Evolutionary conservation across 495 filamentous ascomycete species (phyloP), one percentile per base, ranked within the genome.

Genomic region (Talaromyces thailandensis): DNA sequence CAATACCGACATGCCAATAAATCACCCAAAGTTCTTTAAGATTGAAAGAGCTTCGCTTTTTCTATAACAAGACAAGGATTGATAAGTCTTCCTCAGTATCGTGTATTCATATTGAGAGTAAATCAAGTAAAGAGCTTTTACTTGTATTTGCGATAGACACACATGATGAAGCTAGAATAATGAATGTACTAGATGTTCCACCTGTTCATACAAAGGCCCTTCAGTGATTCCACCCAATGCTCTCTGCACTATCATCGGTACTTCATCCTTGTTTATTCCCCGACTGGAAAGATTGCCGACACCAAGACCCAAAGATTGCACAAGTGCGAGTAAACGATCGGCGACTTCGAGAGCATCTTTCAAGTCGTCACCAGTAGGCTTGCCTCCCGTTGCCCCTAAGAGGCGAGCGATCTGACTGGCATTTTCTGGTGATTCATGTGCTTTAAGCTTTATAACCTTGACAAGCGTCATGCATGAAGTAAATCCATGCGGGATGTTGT

Each of bases 401-500:
- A 56, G 53, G 6, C 53, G 23, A 4, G 53, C 53, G 25, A 56
- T 56, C 16, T 56, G 53, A 7, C 25, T 31, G 2, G 53, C 53
- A 29, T 28, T 25, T n/a, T 3, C 53, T 8, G 53, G 5, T 8
- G 18, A 24, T n/a, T n/a, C 16, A 7, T 29, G 9, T 9, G 53
- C 53, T 56, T 56, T 56, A 6, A 29, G 14, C 25, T 24, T 56
- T 21, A 56, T n/a, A 0, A 56, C 53, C 25, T 56, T 56, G 1
- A 25, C 53, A 6, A 56, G 16, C 1, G 53, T 56, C 25, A 56
- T 56, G 18, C 53, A 18, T 11, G 53, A 29, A 29, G 53, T 32
- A n/a, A 18, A n/a, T 0, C 31, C 31, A 48, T 29, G 48, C 6
- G 80, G 80, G 43, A 83, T 82, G 4, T 65, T 64, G 64, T 82